Evolutionary conservation across 495 filamentous ascomycete genomes (phyloP).

Genomic region (Daldinia childiae): DNA sequence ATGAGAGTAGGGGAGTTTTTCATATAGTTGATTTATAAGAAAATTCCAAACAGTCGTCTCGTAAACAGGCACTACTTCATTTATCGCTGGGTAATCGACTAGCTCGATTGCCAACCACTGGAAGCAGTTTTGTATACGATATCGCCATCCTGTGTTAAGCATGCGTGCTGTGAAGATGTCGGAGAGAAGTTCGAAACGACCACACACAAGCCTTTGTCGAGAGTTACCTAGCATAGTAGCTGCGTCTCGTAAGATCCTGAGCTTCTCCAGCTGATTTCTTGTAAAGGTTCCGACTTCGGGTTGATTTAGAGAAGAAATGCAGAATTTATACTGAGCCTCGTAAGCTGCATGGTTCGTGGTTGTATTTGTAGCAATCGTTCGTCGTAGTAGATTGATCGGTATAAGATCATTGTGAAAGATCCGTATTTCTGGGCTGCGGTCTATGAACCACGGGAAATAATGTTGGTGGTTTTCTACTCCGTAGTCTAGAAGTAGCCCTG

Average conservation of each 20-base stretch:
- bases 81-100: background rate
- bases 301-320: no score
- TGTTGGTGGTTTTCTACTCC: background rate
- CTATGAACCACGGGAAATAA: no score
- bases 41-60: background rate
- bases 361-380: background rate
- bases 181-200: no score
- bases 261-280: no score
- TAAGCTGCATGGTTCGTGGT: no score
- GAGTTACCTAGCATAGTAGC: no score
- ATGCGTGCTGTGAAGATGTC: no score
- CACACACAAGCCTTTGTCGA: no score
- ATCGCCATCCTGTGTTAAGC: no score
- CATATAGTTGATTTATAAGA: background rate
- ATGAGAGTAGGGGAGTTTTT: fast-evolving
- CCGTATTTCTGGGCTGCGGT: background rate
- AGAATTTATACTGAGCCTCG: background rate
- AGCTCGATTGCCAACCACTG: background rate
- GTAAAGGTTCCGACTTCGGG: no score
- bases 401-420: background rate
- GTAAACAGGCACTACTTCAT: background rate
- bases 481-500: background rate
- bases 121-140: no score
- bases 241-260: no score
- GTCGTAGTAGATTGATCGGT: background rate